Base-by-base conservation (phyloP, 768 basidiomycete species). In the Lepiota brunneoincarnata region DNA sequence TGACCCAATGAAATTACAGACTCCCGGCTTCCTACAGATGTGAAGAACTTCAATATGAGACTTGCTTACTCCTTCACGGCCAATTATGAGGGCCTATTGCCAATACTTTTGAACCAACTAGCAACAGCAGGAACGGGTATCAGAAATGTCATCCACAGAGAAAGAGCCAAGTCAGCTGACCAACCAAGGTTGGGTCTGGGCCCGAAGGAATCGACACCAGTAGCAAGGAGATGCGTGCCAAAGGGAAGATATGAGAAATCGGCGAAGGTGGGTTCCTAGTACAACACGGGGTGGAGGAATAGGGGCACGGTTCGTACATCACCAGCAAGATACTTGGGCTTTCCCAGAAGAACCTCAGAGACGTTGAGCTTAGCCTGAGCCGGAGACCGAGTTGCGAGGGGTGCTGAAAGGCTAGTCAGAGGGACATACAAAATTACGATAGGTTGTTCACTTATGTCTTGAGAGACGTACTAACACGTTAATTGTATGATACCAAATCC, bases 291-390 rank as follows among this genome's bases (percentile, higher is more conserved):
- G n/a, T 24, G 14, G 17, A n/a, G n/a, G n/a, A n/a, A 44, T 7
- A n/a, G 9, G 15, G 34, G 10, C 46, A 28, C n/a, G 26, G 15
- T 17, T 67, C 75, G 49, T 55, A 80, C 83, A 57, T 82, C 69
- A 17, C 85, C 84, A 23, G 79, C 79, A 5, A 84, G 64, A 59
- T 83, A 86, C 28, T 70, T 65, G 31, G 78, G 75, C 63, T 79
- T 83, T 17, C 67, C 63, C 15, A 86, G 70, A 36, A 87, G 79
- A 14, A 58, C 61, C 9, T 86, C 76, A 56, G 84, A 86, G 3
- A 60, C 78, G 15, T 79, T 74, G 3, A 86, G 70, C 42, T 73
- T 78, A 3, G 57, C 60, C 1, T 66, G 67, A 15, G n/a, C n/a
- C n/a, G n/a, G n/a, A n/a, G n/a, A n/a, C n/a, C n/a, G n/a, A n/a